Conservation (phyloP, 345 rosid species). For the Citrus cavaleriei region DNA sequence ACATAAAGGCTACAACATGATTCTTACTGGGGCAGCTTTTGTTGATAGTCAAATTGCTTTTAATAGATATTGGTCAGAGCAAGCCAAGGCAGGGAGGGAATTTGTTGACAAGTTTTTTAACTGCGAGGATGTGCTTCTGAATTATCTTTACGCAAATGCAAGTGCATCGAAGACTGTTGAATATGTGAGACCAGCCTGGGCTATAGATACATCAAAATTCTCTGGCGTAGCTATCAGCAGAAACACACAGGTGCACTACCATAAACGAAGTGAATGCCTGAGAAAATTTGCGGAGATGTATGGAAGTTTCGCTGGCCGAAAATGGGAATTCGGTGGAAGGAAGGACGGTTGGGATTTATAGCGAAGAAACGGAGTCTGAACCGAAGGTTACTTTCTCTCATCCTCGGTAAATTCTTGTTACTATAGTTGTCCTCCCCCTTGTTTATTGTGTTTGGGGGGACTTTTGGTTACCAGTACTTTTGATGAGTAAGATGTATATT, state of each 20-base stretch:
- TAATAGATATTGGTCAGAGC: conserved; percentile 53
- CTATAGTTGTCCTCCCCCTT: conserved; percentile 6
- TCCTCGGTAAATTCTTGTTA: conserved; percentile 14
- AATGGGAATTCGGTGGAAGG: conserved; percentile 60
- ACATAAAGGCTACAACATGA: conserved; percentile 78
- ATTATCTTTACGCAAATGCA: conserved; percentile 79
- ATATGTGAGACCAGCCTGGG: conserved; percentile 83
- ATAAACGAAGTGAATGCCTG: conserved; percentile 66
- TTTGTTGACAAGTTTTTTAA: conserved; percentile 67
- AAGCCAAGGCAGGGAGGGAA: conserved; percentile 62
- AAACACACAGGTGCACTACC: conserved; percentile 74
- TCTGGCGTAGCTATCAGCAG: conserved; percentile 82
- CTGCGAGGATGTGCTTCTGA: conserved; percentile 86
- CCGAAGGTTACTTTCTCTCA: neutral
- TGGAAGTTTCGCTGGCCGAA: conserved; percentile 55
- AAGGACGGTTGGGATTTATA: conserved; percentile 93
- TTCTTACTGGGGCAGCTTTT: conserved; percentile 96
- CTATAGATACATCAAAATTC: conserved; percentile 81
- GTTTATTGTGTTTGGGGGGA: conserved; percentile 22
- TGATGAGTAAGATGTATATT: conserved; percentile 20
- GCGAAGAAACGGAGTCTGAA: conserved; percentile 3
- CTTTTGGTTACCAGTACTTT: neutral
- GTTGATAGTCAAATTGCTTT: conserved; percentile 64
- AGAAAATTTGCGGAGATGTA: conserved; percentile 58
- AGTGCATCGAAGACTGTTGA: conserved; percentile 60